A percentile compares a stretch with the other conserved stretches of the same genome.
These are phyloP conservation scores for Sporothrix inflata DNA, from an alignment of 2,329 filamentous ascomycete genomes.

Conservation along the genomic window DNA sequence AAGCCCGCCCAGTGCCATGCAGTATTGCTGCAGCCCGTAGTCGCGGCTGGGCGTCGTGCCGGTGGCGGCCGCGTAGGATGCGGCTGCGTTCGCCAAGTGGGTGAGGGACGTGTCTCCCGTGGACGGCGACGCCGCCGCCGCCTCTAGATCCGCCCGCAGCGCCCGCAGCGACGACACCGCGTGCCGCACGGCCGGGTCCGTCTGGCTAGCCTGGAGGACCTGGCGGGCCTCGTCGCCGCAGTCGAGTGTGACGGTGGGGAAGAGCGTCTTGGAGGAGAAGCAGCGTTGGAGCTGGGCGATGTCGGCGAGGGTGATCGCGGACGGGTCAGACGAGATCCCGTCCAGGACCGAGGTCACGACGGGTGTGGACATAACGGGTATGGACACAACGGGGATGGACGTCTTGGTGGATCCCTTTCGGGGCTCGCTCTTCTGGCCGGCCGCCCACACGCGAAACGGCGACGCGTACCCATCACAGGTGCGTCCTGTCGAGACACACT, in stretches of 20 bases:
- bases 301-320: background rate
- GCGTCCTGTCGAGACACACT: background rate
- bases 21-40: constrained; percentile 49
- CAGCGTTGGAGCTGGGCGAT: constrained; percentile 1
- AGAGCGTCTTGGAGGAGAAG: constrained; percentile 9
- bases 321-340: background rate
- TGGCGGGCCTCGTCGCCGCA: constrained; percentile 16
- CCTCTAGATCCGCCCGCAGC: background rate
- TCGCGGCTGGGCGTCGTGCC: constrained; percentile 38
- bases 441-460: background rate
- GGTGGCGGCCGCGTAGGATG: constrained; percentile 35
- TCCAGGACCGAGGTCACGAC: background rate
- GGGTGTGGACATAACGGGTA: too few species aligned
- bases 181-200: constrained; percentile 6
- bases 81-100: constrained; percentile 28
- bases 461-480: constrained; percentile 7
- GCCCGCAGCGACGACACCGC: constrained; percentile 7
- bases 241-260: background rate
- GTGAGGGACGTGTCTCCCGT: background rate
- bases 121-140: constrained; percentile 33
- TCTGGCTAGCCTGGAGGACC: constrained; percentile 15
- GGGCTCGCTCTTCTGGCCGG: background rate
- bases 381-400: too few species aligned
- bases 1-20: constrained; percentile 46
- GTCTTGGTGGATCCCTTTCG: background rate